These are phyloP conservation scores for Aspergillus sojae DNA, from an alignment of 2,329 filamentous ascomycete species.

Conservation along the genomic window DNA sequence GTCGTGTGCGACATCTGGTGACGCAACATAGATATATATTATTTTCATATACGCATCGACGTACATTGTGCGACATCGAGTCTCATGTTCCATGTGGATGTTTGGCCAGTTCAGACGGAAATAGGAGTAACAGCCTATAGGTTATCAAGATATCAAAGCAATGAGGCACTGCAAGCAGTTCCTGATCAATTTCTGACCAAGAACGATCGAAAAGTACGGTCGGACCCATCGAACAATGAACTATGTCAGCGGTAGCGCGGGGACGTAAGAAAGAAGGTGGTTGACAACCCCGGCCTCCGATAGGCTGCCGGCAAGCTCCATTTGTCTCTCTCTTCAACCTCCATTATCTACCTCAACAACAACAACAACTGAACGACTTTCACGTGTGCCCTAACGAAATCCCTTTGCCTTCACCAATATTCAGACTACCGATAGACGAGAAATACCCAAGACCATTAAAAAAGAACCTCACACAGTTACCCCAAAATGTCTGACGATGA, in stretches of 20 bases:
- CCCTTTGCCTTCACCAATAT: background rate
- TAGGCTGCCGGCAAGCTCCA: slow-evolving; percentile 15
- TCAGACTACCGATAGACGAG: background rate
- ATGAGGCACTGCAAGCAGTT: background rate
- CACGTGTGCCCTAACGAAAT: background rate
- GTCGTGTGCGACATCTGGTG: background rate
- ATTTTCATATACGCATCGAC: too few relatives aligned
- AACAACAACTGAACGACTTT: slow-evolving; percentile 1
- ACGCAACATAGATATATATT: background rate
- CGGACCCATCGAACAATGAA: slow-evolving; percentile 3
- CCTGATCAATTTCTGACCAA: background rate
- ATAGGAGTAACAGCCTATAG: background rate
- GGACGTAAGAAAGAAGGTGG: slow-evolving; percentile 7
- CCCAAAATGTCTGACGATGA: slow-evolving; percentile 74
- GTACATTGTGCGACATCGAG: background rate
- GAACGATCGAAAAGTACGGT: background rate
- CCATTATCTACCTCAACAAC: slow-evolving; percentile 6
- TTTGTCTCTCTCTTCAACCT: slow-evolving; percentile 8
- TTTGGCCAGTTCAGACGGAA: background rate
- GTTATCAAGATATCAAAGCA: background rate
- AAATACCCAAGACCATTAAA: background rate
- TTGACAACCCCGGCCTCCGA: slow-evolving; percentile 19
- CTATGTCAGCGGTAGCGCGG: slow-evolving; percentile 13
- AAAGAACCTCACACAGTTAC: background rate
- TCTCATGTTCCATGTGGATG: background rate